A percentile compares a stretch with the other conserved stretches of the same genome.
Evolutionary conservation across 345 rosid species (phyloP).

Genomic region (Salix koriyanagi): DNA sequence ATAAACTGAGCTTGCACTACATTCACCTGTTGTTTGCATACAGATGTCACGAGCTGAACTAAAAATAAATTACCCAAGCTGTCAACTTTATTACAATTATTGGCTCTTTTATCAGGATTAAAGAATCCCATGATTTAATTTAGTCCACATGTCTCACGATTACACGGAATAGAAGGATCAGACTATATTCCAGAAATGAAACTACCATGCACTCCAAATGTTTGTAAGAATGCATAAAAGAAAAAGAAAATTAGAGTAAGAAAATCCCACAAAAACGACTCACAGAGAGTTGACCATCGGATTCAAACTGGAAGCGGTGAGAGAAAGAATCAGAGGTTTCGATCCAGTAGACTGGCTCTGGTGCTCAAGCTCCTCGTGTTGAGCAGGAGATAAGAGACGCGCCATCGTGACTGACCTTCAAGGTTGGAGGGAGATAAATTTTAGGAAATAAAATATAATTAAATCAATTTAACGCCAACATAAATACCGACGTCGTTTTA

Average conservation of each 20-base stretch:
- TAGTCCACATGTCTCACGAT: not conserved
- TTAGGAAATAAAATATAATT: not conserved
- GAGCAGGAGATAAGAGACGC: not conserved
- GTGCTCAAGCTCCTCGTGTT: conserved; percentile 5
- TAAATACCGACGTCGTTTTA: not conserved
- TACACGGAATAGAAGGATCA: not conserved
- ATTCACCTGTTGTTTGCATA: conserved; percentile 44
- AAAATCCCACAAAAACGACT: not conserved
- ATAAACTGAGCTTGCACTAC: conserved; percentile 52
- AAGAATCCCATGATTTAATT: not conserved
- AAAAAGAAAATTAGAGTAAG: not conserved
- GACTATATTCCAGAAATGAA: not conserved
- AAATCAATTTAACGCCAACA: not conserved
- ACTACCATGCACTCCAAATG: conserved; percentile 11
- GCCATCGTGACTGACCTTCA: not conserved
- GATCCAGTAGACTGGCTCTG: conserved; percentile 57
- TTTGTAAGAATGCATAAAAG: conserved; percentile 11
- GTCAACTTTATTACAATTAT: not conserved
- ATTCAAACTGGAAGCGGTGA: conserved; percentile 61
- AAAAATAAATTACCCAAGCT: not conserved
- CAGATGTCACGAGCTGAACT: not conserved
- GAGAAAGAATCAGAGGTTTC: conserved; percentile 72
- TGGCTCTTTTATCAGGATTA: not conserved
- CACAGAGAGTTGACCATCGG: conserved; percentile 72
- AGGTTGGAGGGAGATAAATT: not conserved